phyloP scores from a whole-genome alignment of 768 basidiomycete species.

The Rubroboletus pulcherrimus region DNA sequence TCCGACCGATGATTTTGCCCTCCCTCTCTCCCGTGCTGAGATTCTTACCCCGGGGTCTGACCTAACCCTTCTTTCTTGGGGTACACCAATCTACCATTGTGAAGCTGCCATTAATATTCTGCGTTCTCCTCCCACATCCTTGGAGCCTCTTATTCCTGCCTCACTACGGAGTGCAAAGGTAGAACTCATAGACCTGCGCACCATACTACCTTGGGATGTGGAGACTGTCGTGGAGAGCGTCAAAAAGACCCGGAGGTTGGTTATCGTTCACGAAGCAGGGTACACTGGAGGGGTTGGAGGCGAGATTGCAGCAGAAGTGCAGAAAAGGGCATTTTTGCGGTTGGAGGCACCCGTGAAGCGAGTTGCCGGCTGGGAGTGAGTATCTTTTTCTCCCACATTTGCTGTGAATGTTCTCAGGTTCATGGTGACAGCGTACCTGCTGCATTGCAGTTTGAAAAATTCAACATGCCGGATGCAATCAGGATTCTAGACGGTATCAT shows the following conservation, averaged over 20 bases:
- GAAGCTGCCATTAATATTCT: constrained; percentile 79
- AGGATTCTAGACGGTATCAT: constrained; percentile 79
- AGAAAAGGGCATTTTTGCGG: constrained; percentile 84
- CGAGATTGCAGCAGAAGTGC: constrained; percentile 89
- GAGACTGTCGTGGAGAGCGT: constrained; percentile 81
- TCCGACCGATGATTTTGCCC: constrained; percentile 77
- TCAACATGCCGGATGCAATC: constrained; percentile 85
- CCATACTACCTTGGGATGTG: constrained; percentile 87
- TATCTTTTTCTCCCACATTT: constrained; percentile 20
- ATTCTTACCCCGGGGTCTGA: constrained; percentile 70
- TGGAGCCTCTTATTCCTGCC: constrained; percentile 63
- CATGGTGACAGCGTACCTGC: constrained; percentile 61
- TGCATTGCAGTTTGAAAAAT: constrained; percentile 85
- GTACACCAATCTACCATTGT: constrained; percentile 90
- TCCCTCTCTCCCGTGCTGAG: constrained; percentile 85
- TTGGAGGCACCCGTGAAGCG: constrained; percentile 84
- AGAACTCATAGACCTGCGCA: constrained; percentile 88
- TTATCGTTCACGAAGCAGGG: constrained; percentile 91
- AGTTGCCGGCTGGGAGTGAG: constrained; percentile 94
- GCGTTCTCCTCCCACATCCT: constrained; percentile 54
- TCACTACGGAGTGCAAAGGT: constrained; percentile 66
- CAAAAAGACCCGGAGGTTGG: constrained; percentile 74
- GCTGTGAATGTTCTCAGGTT: neutral
- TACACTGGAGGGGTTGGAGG: constrained; percentile 84
- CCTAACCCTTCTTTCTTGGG: constrained; percentile 88